Base-by-base conservation (phyloP, 768 basidiomycete genomes). In the Omphalotus guepiniiformis region DNA sequence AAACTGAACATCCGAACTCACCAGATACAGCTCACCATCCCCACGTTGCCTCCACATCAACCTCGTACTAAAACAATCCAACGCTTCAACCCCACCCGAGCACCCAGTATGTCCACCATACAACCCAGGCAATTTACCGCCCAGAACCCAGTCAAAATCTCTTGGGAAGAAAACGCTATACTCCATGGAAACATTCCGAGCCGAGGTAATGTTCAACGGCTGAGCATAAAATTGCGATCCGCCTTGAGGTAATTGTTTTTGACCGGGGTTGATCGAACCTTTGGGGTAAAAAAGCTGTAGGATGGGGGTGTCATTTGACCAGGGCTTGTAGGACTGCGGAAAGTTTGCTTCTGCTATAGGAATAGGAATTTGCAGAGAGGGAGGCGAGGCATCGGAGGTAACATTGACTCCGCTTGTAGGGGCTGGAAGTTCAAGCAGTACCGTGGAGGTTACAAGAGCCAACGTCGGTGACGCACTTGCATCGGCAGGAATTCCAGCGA, bases 71-170 rank as follows among this genome's bases (percentile, higher is more conserved):
- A 89, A 94, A 56, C 92, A 94, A 36, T 75, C 71, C 28, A 69
- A 53, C 6, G 88, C 91, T n/a, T 73, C 72, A 54, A 80, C 69
- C 1, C 88, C 88, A 4, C 88, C 88, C 16, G 86, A 88, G 59
- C 88, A 90, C 16, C 70, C 49, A 3, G 59, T 67, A 53, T 76
- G 80, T 0, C 86, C 86, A 0, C 85, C 85, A 55, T 82, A 90
- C 3, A 93, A 52, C 1, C 92, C 93, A 0, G 92, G 89, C 4
- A 94, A 61, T 64, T 96, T 94, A 6, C 93, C 93, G 4, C 78
- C 92, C 44, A 77, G 71, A 15, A 90, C 88, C 73, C 81, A 94
- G 43, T 84, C 73, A 53, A 91, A 94, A 51, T 80, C 76, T 0
- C 44, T 50, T 0, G 86, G 87, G 58, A 95, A 91, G 63, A 82